Conservation (phyloP, 106 monocot genomes). For the Phalaenopsis equestris region DNA sequence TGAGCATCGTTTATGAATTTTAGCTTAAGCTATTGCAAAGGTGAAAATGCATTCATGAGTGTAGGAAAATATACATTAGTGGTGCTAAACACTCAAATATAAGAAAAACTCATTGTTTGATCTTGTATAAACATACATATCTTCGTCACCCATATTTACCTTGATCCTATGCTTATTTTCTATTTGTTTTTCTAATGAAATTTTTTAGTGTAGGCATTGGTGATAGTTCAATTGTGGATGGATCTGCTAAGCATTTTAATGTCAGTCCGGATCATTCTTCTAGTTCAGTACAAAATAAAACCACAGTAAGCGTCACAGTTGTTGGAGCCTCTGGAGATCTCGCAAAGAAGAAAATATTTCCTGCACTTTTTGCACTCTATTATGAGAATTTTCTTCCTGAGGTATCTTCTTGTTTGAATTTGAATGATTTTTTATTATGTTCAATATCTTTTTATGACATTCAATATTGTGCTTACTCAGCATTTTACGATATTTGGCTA, state of each 20-base stretch:
- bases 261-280: background rate
- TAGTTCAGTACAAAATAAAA: constrained; percentile 18
- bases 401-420: constrained; percentile 26
- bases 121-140: too few species aligned
- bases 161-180: too few species aligned
- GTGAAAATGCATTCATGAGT: too few species aligned
- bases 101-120: too few species aligned
- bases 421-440: background rate
- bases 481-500: constrained; percentile 89
- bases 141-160: too few species aligned
- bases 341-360: constrained; percentile 94
- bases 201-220: constrained; percentile 17
- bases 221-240: constrained; percentile 17
- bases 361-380: constrained; percentile 82
- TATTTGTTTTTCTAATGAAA: too few species aligned
- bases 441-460: background rate
- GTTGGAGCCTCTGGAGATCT: constrained; percentile 98
- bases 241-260: constrained; percentile 4
- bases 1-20: too few species aligned
- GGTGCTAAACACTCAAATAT: too few species aligned
- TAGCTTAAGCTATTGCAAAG: too few species aligned
- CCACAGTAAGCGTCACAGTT: constrained; percentile 65
- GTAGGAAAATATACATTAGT: too few species aligned
- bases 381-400: constrained; percentile 76
- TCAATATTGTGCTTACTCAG: constrained; percentile 28